A percentile compares a stretch with the other conserved stretches of the same genome.
These are phyloP conservation scores for Echium plantagineum DNA, from an alignment of 257 asterid genomes.

Conservation along the genomic window DNA sequence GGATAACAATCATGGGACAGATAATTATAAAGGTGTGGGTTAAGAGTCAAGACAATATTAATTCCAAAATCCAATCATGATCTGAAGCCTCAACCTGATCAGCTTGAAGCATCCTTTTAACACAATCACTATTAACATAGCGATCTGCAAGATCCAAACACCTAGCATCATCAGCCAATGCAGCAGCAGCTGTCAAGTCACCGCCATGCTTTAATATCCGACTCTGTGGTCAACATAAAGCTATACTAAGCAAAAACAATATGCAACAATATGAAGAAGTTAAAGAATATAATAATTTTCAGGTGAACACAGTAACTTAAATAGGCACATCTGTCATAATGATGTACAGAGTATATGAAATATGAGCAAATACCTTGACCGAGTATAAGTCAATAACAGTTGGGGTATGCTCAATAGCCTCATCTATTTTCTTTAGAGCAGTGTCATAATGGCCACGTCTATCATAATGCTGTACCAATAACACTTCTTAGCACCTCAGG, in stretches of 20 bases:
- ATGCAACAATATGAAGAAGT: background rate
- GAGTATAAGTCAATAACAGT: slow-evolving; percentile 92
- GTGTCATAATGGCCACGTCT: slow-evolving; percentile 60
- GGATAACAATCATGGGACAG: slow-evolving; percentile 8
- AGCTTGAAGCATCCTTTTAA: slow-evolving; percentile 97
- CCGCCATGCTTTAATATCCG: slow-evolving; percentile 95
- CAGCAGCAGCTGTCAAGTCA: slow-evolving; percentile 76
- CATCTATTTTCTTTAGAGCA: slow-evolving; percentile 75
- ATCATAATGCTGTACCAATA: slow-evolving; percentile 78
- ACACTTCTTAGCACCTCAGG: slow-evolving; percentile 18
- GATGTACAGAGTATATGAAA: too few species aligned
- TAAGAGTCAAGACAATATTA: background rate
- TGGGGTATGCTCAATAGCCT: slow-evolving; percentile 93
- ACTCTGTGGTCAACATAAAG: slow-evolving; percentile 46
- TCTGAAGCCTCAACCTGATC: slow-evolving; percentile 51
- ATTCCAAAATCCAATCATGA: background rate
- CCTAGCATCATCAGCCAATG: slow-evolving; percentile 97
- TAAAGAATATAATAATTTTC: background rate
- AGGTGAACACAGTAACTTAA: background rate
- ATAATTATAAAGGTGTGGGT: background rate
- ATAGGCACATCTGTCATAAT: background rate
- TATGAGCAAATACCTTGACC: slow-evolving; percentile 54
- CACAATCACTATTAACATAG: slow-evolving; percentile 88
- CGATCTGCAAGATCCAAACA: slow-evolving; percentile 99
- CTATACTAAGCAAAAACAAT: background rate